Base-by-base conservation (phyloP, 768 basidiomycete genomes). In the Postia placenta region DNA sequence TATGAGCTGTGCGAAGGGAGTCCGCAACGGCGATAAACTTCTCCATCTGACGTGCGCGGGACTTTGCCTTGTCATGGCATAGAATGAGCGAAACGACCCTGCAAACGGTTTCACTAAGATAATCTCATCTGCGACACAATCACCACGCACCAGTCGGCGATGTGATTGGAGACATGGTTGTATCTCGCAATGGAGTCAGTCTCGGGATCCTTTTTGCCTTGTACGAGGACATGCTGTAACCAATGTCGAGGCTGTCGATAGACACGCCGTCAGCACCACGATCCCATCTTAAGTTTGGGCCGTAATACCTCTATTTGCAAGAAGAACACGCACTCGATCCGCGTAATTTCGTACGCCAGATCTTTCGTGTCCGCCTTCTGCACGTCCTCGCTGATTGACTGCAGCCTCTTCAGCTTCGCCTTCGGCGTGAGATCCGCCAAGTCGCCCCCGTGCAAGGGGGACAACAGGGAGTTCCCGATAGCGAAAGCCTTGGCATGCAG, bases 11-110 rank as follows among this genome's bases (percentile, higher is more conserved):
- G 26, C 95, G 84, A 36, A 99, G 74, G 47, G 80, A 80, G 50
- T 81, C 77, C 0, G 89, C 91, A 54, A 98, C 80, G 42, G 87
- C 82, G 22, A 92, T 82, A 50, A 98, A 84, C 61, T 90, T 90
- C 62, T 96, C 92, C 50, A 94, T 86, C 57, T 92, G 84, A 50
- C 75, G 79, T 3, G 85, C 87, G 36, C 95, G 83, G 38, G 74
- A 65, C 64, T 79, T 83, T 24, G 83, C 73, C 57, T 83, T 85
- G 57, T 91, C 85, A 50, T 94, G 91, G 49, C 88, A 88, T 12
- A 98, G 70, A 46, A 99, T 92, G 49, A 98, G 69, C 14, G 92
- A 92, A 7, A 86, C 81, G 44, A 93, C 89, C 92, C 94, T 95
- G 53, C 15, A 19, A 42, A 22, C 12, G 9, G 30, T 17, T 36